Conservation (phyloP, 164 flowering plant genomes). For the Magnolia sinica region DNA sequence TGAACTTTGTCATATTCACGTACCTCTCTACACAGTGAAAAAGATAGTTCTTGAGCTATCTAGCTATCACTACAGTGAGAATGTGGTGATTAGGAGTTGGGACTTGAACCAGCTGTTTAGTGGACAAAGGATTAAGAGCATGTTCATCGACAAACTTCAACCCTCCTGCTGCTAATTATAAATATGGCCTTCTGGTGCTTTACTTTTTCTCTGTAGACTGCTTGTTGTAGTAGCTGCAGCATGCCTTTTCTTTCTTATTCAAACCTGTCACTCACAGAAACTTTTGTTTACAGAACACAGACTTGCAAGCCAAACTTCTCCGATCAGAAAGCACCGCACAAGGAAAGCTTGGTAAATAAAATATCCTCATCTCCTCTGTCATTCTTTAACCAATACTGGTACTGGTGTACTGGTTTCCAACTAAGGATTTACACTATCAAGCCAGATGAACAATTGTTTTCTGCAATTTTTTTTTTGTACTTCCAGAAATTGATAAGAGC, state of each 20-base stretch:
- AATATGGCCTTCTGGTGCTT: background rate
- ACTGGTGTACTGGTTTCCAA: no score
- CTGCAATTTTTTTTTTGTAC: conserved; percentile 1
- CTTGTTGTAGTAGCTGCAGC: background rate
- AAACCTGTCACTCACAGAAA: conserved; percentile 1
- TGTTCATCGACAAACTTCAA: no score
- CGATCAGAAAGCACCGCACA: conserved; percentile 49
- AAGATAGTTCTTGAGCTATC: no score
- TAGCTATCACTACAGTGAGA: no score
- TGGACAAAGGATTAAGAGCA: no score
- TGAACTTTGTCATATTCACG: no score
- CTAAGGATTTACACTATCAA: no score
- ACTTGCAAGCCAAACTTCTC: conserved; percentile 56
- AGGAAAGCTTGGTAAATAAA: conserved; percentile 49
- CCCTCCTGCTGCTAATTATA: no score
- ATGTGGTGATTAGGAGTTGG: no score
- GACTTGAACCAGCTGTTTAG: no score
- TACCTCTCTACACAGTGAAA: no score
- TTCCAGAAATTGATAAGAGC: conserved; percentile 68
- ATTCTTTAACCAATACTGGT: no score
- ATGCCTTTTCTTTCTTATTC: background rate
- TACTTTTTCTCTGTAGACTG: background rate
- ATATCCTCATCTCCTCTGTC: background rate
- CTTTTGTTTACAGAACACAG: conserved; percentile 51
- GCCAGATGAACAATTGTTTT: background rate